Conservation (phyloP, 2,329 filamentous ascomycete species). For the Fusarium temperatum region DNA sequence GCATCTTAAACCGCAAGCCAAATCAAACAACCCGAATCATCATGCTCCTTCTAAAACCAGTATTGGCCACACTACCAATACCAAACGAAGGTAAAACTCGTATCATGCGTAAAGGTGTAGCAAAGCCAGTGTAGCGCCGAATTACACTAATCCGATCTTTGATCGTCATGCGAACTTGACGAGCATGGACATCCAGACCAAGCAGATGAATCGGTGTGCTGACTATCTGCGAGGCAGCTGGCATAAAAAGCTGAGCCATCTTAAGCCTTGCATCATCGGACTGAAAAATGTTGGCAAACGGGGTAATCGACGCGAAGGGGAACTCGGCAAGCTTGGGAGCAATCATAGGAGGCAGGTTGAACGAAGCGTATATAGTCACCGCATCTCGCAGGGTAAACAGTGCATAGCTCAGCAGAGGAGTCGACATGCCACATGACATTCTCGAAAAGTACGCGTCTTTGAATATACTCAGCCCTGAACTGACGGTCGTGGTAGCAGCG, state of each 20-base stretch:
- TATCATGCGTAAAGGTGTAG: slow-evolving; percentile 38
- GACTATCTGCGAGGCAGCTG: slow-evolving; percentile 35
- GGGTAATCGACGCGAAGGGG: slow-evolving; percentile 22
- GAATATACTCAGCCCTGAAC: slow-evolving; percentile 34
- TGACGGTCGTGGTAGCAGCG: slow-evolving; percentile 35
- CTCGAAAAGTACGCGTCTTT: slow-evolving; percentile 39
- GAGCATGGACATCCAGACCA: slow-evolving; percentile 34
- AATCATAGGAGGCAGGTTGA: slow-evolving; percentile 38
- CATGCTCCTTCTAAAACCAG: slow-evolving; percentile 34
- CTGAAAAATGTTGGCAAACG: slow-evolving; percentile 29
- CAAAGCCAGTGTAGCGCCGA: slow-evolving; percentile 21
- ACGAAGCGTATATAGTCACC: slow-evolving; percentile 39
- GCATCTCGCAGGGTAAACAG: slow-evolving; percentile 37
- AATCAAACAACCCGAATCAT: slow-evolving; percentile 20
- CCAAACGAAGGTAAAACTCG: slow-evolving; percentile 36
- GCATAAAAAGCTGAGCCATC: slow-evolving; percentile 37
- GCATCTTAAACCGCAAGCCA: background rate
- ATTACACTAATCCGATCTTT: slow-evolving; percentile 28
- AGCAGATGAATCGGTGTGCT: slow-evolving; percentile 40
- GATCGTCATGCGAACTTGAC: slow-evolving; percentile 25
- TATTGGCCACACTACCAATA: slow-evolving; percentile 39
- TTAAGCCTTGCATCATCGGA: slow-evolving; percentile 38
- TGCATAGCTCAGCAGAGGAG: slow-evolving; percentile 35
- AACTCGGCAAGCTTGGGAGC: slow-evolving; percentile 38
- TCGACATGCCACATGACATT: slow-evolving; percentile 24